These are phyloP conservation scores for Arctostaphylos glauca DNA, from an alignment of 148 eudicot species.

Conservation along the genomic window DNA sequence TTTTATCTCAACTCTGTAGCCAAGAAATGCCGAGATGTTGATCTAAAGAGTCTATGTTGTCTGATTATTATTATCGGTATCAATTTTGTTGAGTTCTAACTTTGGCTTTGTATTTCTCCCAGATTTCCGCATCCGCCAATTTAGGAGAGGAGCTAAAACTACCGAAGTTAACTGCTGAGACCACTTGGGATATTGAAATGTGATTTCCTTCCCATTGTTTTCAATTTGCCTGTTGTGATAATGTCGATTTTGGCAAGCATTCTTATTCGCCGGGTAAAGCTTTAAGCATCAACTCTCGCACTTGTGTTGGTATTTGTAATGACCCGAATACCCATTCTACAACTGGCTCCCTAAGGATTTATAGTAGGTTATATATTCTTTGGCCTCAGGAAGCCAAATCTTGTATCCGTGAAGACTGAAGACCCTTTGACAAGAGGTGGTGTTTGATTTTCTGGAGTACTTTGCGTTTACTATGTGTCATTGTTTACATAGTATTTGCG, in stretches of 20 bases:
- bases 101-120: slow-evolving; percentile 13
- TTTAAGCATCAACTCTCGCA: neutral
- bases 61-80: neutral
- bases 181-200: slow-evolving; percentile 69
- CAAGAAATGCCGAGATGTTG: neutral
- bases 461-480: too few relatives aligned
- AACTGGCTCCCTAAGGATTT: neutral
- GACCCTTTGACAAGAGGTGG: too few relatives aligned
- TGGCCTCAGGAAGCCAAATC: too few relatives aligned
- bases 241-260: neutral
- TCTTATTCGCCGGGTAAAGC: neutral
- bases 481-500: too few relatives aligned
- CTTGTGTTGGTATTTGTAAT: neutral
- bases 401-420: too few relatives aligned
- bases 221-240: neutral
- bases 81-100: slow-evolving; percentile 1
- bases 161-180: slow-evolving; percentile 70
- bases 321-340: neutral
- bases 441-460: too few relatives aligned
- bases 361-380: too few relatives aligned
- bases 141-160: slow-evolving; percentile 49
- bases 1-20: neutral
- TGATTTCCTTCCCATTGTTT: slow-evolving; percentile 27
- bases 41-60: neutral
- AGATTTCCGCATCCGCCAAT: slow-evolving; percentile 56